Percentiles rank a stretch among this genome's conserved stretches.
Conservation (phyloP, 108 stramenopile species). For the Pseudonitzschia pungens region DNA sequence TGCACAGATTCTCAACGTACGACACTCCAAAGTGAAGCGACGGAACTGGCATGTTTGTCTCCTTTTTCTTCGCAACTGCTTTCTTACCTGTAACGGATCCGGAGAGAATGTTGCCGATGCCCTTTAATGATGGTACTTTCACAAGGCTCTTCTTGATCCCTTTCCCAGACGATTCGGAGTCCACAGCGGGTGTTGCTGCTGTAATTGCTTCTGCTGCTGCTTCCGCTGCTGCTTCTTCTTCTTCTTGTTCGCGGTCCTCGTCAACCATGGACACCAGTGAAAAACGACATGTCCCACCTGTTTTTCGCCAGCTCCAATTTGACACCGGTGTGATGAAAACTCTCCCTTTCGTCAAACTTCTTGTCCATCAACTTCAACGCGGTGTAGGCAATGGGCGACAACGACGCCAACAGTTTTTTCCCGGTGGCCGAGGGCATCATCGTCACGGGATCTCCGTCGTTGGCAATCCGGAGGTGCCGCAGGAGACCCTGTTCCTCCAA, state of each 20-base stretch:
- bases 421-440: constrained; percentile 50
- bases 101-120: neutral
- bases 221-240: no score
- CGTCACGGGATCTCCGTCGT: constrained; percentile 73
- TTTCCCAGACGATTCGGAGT: neutral
- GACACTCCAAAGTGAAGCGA: constrained; percentile 13
- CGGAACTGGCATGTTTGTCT: constrained; percentile 6
- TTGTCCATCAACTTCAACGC: constrained; percentile 16
- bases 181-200: neutral
- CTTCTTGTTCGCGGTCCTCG: neutral
- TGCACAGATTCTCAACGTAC: constrained; percentile 4
- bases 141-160: neutral
- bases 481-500: constrained; percentile 60
- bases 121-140: no score
- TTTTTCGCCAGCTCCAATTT: constrained; percentile 13
- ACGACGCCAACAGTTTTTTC: constrained; percentile 9
- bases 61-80: neutral
- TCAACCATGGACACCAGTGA: neutral
- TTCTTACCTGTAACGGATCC: no score
- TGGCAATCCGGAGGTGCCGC: constrained; percentile 71
- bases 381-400: constrained; percentile 20
- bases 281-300: constrained; percentile 3
- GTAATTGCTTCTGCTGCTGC: neutral
- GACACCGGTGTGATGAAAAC: constrained; percentile 22
- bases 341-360: constrained; percentile 21